phyloP scores from a whole-genome alignment of 1,284 basidiomycete species.

The Trichosporon coremiiforme region DNA sequence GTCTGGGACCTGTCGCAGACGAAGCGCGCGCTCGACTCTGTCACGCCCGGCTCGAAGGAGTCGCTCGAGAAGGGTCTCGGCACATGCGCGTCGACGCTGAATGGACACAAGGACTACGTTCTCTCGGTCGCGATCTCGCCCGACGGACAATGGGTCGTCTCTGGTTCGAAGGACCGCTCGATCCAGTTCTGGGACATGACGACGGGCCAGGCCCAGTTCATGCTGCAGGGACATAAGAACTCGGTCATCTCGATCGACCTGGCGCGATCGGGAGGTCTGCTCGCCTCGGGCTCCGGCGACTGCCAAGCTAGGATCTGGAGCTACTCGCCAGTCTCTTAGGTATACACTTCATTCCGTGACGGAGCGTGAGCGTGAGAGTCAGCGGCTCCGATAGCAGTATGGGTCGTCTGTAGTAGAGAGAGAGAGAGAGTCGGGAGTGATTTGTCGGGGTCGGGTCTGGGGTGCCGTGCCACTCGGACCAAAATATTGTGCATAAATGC shows the following conservation, averaged over 20 bases:
- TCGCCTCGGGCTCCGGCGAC: conserved; percentile 87
- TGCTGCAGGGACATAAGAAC: conserved; percentile 88
- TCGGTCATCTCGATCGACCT: conserved; percentile 85
- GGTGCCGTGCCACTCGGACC: not conserved
- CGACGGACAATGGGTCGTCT: conserved; percentile 84
- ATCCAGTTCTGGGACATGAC: conserved; percentile 86
- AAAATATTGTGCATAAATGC: conserved; percentile 1
- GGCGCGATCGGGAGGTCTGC: conserved; percentile 69
- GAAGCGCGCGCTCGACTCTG: conserved; percentile 47
- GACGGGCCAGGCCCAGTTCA: conserved; percentile 73
- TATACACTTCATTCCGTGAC: too few relatives aligned
- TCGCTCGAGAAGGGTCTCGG: conserved; percentile 57
- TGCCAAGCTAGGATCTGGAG: conserved; percentile 78
- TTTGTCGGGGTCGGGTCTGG: too few relatives aligned
- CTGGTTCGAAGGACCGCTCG: conserved; percentile 84
- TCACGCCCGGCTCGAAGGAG: conserved; percentile 41
- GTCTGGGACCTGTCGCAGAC: conserved; percentile 72
- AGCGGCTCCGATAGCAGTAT: not conserved
- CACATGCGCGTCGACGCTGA: conserved; percentile 73
- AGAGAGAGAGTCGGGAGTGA: not conserved
- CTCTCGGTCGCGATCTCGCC: conserved; percentile 68
- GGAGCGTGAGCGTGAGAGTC: too few relatives aligned
- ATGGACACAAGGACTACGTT: conserved; percentile 72
- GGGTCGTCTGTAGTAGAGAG: not conserved
- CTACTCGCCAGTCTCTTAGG: conserved; percentile 33